Evolutionary conservation across 1,284 basidiomycete species (phyloP).

Genomic region (Ganoderma meredithae): DNA sequence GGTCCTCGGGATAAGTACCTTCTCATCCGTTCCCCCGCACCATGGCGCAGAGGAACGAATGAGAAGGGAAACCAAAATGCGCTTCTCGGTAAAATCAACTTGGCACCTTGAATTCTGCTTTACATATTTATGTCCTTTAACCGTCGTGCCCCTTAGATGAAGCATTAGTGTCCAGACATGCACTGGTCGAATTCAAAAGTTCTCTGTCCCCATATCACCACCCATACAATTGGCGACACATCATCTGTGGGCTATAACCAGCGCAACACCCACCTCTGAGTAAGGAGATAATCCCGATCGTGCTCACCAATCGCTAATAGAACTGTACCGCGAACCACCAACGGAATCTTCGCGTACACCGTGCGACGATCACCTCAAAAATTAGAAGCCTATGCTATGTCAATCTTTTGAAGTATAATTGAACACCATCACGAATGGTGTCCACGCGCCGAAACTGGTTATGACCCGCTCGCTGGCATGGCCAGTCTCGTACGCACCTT

Average conservation of each 20-base stretch:
- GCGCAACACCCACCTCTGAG: not conserved
- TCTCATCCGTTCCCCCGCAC: not conserved
- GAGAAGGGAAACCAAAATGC: slow-evolving; percentile 10
- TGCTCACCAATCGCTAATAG: not conserved
- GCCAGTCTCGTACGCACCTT: too few species aligned
- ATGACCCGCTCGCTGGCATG: slow-evolving; percentile 84
- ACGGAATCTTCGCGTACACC: not conserved
- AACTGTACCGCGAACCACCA: not conserved
- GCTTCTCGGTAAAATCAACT: not conserved
- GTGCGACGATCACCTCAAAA: slow-evolving; percentile 5
- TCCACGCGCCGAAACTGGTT: slow-evolving; percentile 79
- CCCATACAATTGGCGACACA: not conserved
- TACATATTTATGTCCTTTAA: too few species aligned
- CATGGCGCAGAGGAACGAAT: not conserved
- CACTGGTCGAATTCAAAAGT: not conserved
- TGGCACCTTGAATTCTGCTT: not conserved
- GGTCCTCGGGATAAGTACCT: slow-evolving; percentile 7
- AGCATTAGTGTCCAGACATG: not conserved
- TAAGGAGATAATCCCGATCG: not conserved
- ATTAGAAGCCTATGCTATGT: too few species aligned
- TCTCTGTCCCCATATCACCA: not conserved
- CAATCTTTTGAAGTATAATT: too few species aligned
- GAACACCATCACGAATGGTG: not conserved
- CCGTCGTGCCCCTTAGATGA: not conserved
- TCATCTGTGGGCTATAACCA: not conserved